Evolutionary conservation across 2,329 filamentous ascomycete species (phyloP).

Genomic region (Epichloe festucae): DNA sequence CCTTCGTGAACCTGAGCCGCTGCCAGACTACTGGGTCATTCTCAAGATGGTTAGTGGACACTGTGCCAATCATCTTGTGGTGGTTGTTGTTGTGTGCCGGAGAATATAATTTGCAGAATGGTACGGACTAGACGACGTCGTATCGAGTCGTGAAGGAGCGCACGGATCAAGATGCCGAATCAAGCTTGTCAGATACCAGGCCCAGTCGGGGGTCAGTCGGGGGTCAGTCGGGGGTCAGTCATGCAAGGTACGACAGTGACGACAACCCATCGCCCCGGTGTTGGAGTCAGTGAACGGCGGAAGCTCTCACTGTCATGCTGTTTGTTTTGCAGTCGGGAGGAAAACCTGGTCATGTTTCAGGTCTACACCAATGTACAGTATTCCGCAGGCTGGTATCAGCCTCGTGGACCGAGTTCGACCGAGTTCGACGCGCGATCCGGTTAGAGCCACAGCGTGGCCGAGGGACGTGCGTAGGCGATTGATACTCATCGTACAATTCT

Average conservation of each 20-base stretch:
- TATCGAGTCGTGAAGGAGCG: background rate
- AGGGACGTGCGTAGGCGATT: constrained; percentile 1
- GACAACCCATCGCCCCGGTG: background rate
- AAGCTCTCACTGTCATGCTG: background rate
- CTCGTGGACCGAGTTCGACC: constrained; percentile 6
- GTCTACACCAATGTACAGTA: constrained; percentile 1
- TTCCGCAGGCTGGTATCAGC: constrained; percentile 6
- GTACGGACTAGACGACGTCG: no score
- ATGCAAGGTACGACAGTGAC: constrained; percentile 14
- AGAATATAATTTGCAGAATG: no score
- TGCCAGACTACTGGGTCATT: background rate
- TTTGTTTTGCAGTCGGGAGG: constrained; percentile 7
- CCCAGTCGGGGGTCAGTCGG: background rate
- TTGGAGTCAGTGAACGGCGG: background rate
- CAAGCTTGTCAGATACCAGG: background rate
- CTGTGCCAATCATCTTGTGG: background rate
- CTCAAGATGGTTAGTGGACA: background rate
- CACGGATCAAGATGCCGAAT: background rate
- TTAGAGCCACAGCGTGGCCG: constrained; percentile 2
- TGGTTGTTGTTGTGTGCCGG: background rate
- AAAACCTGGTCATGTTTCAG: constrained; percentile 9
- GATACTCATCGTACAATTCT: no score
- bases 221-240: background rate
- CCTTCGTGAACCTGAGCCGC: no score
- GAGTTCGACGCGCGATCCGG: constrained; percentile 6